These are phyloP conservation scores for Fusarium multiceps DNA, from an alignment of 2,329 filamentous ascomycete genomes.

Conservation along the genomic window DNA sequence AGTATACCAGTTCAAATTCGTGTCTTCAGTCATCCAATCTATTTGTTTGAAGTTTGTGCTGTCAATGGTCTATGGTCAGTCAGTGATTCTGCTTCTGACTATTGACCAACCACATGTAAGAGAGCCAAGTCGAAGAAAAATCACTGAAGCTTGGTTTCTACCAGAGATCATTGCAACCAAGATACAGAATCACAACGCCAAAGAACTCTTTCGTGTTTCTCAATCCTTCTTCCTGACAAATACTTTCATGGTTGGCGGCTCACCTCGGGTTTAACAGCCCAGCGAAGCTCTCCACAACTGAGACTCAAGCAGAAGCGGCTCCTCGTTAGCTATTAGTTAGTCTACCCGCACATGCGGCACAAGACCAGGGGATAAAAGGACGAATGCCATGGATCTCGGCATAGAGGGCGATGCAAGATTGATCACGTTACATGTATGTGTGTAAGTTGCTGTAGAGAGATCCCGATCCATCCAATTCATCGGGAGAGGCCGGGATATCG, in stretches of 20 bases:
- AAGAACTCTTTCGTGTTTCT: neutral
- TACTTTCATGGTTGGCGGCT: conserved; percentile 17
- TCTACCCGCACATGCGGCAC: neutral
- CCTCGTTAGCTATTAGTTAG: neutral
- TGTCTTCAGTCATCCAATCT: neutral
- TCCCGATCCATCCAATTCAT: conserved; percentile 11
- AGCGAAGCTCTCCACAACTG: neutral
- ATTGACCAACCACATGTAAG: neutral
- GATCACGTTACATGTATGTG: conserved; percentile 21
- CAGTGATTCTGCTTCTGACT: neutral
- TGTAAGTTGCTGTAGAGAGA: neutral
- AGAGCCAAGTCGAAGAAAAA: neutral
- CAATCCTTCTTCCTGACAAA: neutral
- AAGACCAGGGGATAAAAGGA: neutral
- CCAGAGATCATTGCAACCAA: neutral
- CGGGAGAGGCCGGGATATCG: conserved; percentile 34
- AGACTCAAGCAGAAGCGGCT: neutral
- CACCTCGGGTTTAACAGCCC: conserved; percentile 27
- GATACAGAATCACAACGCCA: neutral
- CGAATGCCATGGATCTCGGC: conserved; percentile 14
- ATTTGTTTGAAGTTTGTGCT: neutral
- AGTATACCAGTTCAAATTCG: neutral
- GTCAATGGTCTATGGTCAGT: neutral
- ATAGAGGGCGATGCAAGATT: conserved; percentile 22
- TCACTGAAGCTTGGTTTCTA: neutral